Evolutionary conservation across 139 green algal species (phyloP).

Genomic region (Helicosporidium sp.): DNA sequence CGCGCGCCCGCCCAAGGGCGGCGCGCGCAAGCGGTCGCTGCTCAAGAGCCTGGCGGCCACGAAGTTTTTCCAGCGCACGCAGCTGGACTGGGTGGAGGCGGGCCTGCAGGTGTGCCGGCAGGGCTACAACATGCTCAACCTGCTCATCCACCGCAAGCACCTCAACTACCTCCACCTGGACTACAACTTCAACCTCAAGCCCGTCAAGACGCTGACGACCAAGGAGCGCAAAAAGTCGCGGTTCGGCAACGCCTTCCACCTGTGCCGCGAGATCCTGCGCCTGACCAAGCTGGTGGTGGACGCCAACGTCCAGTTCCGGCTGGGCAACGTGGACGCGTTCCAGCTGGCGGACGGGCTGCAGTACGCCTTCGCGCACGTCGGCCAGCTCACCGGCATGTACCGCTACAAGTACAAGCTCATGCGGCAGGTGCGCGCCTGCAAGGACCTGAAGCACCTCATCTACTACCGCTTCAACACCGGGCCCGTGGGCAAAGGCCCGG

Average conservation of each 20-base stretch:
- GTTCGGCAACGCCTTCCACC: constrained; percentile 98
- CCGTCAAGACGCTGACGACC: constrained; percentile 98
- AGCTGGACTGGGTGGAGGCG: constrained; percentile 98
- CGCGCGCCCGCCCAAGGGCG: constrained; percentile 53
- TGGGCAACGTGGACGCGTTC: constrained; percentile 98
- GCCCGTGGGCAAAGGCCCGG: constrained; percentile 89
- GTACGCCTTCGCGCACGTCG: constrained; percentile 97
- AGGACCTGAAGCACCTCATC: constrained; percentile 97
- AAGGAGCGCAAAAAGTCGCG: constrained; percentile 98
- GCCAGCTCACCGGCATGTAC: constrained; percentile 95
- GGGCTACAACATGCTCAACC: constrained; percentile 99
- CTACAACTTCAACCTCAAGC: constrained; percentile 99
- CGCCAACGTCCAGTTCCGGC: constrained; percentile 82
- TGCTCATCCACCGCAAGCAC: constrained; percentile 99
- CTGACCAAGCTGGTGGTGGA: constrained; percentile 97
- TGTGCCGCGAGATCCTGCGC: constrained; percentile 94
- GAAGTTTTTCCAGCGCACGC: constrained; percentile 98
- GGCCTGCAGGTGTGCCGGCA: constrained; percentile 95
- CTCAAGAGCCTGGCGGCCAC: constrained; percentile 73
- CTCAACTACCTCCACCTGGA: constrained; percentile 99
- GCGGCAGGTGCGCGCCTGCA: constrained; percentile 97
- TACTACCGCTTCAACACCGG: constrained; percentile 99
- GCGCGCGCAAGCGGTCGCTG: constrained; percentile 89
- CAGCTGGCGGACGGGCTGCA: constrained; percentile 97
- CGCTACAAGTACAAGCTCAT: constrained; percentile 98